Evolutionary conservation across 176 grass and related monocot species (phyloP), one percentile per base, ranked within the genome.

Genomic region (Bonia amplexicaulis): DNA sequence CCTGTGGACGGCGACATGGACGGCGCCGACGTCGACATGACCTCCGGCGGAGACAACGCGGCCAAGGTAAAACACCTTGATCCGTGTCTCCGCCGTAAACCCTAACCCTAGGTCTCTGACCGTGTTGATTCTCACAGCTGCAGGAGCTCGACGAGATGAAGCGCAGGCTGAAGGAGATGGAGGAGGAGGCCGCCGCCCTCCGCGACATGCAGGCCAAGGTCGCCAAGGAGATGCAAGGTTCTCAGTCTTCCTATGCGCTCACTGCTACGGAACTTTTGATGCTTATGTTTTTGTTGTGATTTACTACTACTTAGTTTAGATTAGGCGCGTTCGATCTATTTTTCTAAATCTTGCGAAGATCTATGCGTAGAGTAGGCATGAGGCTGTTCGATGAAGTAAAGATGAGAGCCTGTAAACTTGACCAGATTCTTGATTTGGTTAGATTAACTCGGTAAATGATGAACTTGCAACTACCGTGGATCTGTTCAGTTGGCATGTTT

Each of bases 61-160:
- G 57, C 79, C 17, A 94, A 94, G 88, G 93, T 94, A 29, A 44
- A 11, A 5, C 8, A 15, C 4, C 22, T 22, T 22, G 72, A 66
- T 25, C 84, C 37, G 3, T 47, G 17, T 80, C 35, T 66, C 49
- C 31, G 25, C 17, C 37, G 19, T 60, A 68, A 88, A 86, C 73
- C 84, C 82, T 86, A 88, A 73, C 69, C 74, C 82, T 90, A 90
- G 60, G 23, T 53, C 42, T 33, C 41, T 90, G 73, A 79, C 16
- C 0, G 59, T 20, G 42, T 64, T 25, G 81, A 48, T 62, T 75
- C 14, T 16, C 16, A 57, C 37, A 80, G 79, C 66, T 88, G 74
- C 93, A 94, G 74, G 93, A 92, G 70, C 93, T 94, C 25, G 90
- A 92, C 55, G 90, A 92, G 82, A 94, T 94, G 93, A 92, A 92